Percentiles rank a stretch among this genome's conserved stretches.
Evolutionary conservation across 176 grass and related monocot genomes (phyloP).

Genomic region (Cymbopogon citratus): DNA sequence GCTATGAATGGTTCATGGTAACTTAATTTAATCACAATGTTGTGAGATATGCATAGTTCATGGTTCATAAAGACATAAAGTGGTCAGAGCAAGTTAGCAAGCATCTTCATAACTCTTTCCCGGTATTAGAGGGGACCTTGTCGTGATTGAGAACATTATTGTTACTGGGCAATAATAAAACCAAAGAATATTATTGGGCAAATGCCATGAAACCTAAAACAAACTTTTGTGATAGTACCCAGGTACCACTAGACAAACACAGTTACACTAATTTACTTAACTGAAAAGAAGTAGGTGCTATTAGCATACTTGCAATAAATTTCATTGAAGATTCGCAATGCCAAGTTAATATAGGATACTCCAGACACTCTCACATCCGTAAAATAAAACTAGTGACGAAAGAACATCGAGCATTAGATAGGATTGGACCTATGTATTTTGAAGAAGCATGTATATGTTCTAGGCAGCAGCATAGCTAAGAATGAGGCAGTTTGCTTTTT

Average conservation of each 20-base stretch:
- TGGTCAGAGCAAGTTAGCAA: not conserved
- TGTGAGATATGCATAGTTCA: not conserved
- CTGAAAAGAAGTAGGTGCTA: not conserved
- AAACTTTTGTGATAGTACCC: not conserved
- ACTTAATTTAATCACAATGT: not conserved
- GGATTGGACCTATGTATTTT: not conserved
- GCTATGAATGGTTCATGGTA: not conserved
- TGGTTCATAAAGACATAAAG: slow-evolving; percentile 2
- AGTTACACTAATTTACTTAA: not conserved
- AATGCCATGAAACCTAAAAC: not conserved
- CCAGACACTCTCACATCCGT: not conserved
- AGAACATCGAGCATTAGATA: not conserved
- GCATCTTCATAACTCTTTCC: not conserved
- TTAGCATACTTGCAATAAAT: not conserved
- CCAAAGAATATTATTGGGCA: not conserved
- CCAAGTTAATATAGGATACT: not conserved
- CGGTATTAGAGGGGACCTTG: not conserved
- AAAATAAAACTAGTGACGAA: not conserved
- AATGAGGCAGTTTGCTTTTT: not conserved
- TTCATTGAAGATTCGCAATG: not conserved
- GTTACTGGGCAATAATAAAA: not conserved
- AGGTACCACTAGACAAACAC: not conserved
- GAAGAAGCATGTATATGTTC: not conserved
- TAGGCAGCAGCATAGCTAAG: not conserved
- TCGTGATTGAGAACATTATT: not conserved